Base-by-base conservation (phyloP, 2,329 filamentous ascomycete species). In the Scedosporium apiospermum region DNA sequence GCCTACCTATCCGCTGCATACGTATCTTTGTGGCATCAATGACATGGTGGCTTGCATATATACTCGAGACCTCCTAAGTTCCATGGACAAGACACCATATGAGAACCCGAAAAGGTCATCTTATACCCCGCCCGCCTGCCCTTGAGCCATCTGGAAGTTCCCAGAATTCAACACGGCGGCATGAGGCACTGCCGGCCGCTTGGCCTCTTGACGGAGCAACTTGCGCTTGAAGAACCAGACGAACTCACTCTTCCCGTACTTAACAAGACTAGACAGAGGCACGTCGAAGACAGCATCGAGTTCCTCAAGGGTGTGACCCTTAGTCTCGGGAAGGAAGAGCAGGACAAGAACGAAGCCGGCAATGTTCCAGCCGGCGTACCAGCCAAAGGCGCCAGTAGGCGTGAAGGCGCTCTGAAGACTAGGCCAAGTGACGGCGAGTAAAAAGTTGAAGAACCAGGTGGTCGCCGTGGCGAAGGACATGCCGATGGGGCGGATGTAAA, bases 401-500 rank as follows among this genome's bases (percentile, higher is more conserved):
- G 72, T 76, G 69, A 80, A 80, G 0, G 76, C 72, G n/a, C 68
- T 67, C 34, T 77, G 71, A 42, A 82, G 67, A 1, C 75, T 72
- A 7, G 79, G 77, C 77, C 78, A 82, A 6, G 80, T 82, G 6
- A 79, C 71, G 6, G 76, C 71, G 1, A 76, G 68, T 9, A 63
- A 12, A 42, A 71, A 67, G 65, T 77, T 77, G 65, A 77, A 80
- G 63, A 77, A 73, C 79, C 80, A 82, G 0, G 77, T 80, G 1
- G 79, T 82, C 0, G 80, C 79, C 1, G 79, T 82, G 0, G 80
- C 79, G 0, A 86, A 73, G 1, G 82, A 82, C 84, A 87, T 87
- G 49, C 84, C 84, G 59, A 85, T 76, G 2, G 82, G 78, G 16
- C 85, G 82, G 49, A 87, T 81, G 65, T 87, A 86, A 2, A 87